Base-by-base conservation (phyloP, 2,329 filamentous ascomycete genomes). In the Paraphoma sp. region DNA sequence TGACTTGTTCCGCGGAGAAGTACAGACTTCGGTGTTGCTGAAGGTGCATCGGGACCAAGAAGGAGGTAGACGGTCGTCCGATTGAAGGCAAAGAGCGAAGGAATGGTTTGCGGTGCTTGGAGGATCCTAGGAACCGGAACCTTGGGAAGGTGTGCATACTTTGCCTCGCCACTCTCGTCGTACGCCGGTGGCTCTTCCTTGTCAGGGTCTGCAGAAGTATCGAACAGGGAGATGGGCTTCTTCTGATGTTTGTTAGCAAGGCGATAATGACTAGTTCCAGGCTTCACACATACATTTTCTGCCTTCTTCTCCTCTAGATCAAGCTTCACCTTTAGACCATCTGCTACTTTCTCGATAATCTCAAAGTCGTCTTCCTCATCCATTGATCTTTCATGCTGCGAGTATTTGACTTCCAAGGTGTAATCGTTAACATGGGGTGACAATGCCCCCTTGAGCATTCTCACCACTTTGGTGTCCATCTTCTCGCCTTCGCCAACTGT, bases 361-460 rank as follows among this genome's bases (percentile, higher is more conserved):
- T 90, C 88, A 56, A 87, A 89, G 16, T 86, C 86, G 12, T 86
- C 83, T 2, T 77, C 69, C 9, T 60, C 56, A 0, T 54, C 54
- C 1, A 17, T 53, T 1, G 63, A 57, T 8, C 51, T 60, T 29
- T 28, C 33, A 7, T n/a, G 68, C 3, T 64, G 70, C 7, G 68
- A 73, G 62, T 89, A 91, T 51, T 86, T 84, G 57, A 91, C 76
- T 65, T 89, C 86, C 1, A 92, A 76, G 0, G 79, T 81, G 66
- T 88, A 90, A 67, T 91, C 83, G 14, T 77, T 82, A 44, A 90
- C 79, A 59, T 91, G 88, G 0, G 88, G 87, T 1, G 84, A 86
- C 17, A 92, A 74, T 0, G 88, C 86, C 0, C 85, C 89, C 68
- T 90, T 91, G 54, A 93, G 79, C 89, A 93, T 92, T 2, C 89